Conservation (phyloP, 805 yeast species). For the Yarrowia porcina region DNA sequence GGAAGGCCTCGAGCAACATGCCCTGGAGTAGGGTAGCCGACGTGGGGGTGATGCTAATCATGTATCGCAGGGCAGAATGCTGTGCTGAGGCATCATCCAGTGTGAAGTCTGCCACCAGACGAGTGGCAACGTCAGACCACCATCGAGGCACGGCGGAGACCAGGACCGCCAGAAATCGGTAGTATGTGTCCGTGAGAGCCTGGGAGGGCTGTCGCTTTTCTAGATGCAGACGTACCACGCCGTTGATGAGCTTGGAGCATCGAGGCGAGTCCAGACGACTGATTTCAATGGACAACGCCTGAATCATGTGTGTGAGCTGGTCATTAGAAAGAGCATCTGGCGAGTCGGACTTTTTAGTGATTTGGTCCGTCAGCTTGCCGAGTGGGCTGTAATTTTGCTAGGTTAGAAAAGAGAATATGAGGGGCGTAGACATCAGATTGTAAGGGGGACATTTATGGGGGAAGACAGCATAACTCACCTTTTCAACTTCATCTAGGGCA, state of each 20-base stretch:
- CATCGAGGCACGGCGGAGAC: conserved; percentile 86
- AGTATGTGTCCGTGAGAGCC: conserved; percentile 52
- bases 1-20: conserved; percentile 60
- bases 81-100: conserved; percentile 44
- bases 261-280: conserved; percentile 59
- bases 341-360: conserved; percentile 51
- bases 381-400: conserved; percentile 53
- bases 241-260: conserved; percentile 56
- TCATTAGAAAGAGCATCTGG: conserved; percentile 52
- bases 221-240: conserved; percentile 61
- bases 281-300: conserved; percentile 59
- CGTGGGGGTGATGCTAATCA: conserved; percentile 77
- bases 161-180: conserved; percentile 70
- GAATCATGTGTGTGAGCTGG: conserved; percentile 56
- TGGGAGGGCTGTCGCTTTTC: conserved; percentile 37
- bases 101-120: conserved; percentile 61
- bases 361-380: conserved; percentile 57
- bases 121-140: conserved; percentile 76
- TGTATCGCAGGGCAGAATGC: conserved; percentile 62
- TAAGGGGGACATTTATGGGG: background rate
- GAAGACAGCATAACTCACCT: conserved; percentile 40
- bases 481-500: conserved; percentile 68
- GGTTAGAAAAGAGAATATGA: background rate
- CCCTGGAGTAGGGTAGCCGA: conserved; percentile 62
- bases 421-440: background rate